Percentiles rank a stretch among this genome's conserved stretches.
phyloP scores from a whole-genome alignment of 2,329 filamentous ascomycete species.

The Phyllosticta capitalensis region DNA sequence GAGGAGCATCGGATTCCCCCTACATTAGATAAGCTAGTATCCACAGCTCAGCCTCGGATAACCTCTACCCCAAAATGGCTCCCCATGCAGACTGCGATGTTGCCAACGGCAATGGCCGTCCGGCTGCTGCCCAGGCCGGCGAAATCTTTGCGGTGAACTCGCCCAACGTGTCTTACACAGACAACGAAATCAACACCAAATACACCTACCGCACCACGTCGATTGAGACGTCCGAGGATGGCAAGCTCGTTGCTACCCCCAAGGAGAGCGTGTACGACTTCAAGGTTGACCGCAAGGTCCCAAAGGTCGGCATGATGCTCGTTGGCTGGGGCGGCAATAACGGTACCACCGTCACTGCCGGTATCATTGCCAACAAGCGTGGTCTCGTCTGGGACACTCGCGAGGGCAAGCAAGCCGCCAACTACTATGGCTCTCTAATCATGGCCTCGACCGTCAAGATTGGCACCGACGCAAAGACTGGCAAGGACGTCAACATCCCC shows the following conservation, averaged over 20 bases:
- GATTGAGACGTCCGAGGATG: constrained; percentile 60
- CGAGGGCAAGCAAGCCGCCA: constrained; percentile 73
- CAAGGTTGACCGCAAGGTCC: constrained; percentile 89
- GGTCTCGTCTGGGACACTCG: constrained; percentile 86
- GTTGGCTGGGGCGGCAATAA: constrained; percentile 99
- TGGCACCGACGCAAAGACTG: constrained; percentile 73
- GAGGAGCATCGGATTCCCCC: constrained; percentile 60
- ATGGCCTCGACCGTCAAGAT: constrained; percentile 98
- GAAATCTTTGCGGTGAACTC: constrained; percentile 80
- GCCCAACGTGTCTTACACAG: constrained; percentile 85
- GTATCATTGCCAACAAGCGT: constrained; percentile 90
- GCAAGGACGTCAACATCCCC: constrained; percentile 87
- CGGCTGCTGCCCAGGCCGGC: constrained; percentile 31
- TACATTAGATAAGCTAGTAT: constrained; percentile 26
- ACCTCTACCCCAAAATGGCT: constrained; percentile 53
- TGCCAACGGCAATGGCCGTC: constrained; percentile 43
- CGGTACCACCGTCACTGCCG: constrained; percentile 90
- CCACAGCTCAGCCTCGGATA: background rate
- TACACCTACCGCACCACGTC: constrained; percentile 95
- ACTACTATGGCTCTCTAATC: constrained; percentile 97
- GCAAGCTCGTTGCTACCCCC: constrained; percentile 74
- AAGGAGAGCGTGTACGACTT: constrained; percentile 91
- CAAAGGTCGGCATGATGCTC: constrained; percentile 93
- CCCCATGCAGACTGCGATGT: constrained; percentile 70
- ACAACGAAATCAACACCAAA: constrained; percentile 79